Conservation (phyloP, 2,329 filamentous ascomycete genomes). For the Fusarium subtropicale region DNA sequence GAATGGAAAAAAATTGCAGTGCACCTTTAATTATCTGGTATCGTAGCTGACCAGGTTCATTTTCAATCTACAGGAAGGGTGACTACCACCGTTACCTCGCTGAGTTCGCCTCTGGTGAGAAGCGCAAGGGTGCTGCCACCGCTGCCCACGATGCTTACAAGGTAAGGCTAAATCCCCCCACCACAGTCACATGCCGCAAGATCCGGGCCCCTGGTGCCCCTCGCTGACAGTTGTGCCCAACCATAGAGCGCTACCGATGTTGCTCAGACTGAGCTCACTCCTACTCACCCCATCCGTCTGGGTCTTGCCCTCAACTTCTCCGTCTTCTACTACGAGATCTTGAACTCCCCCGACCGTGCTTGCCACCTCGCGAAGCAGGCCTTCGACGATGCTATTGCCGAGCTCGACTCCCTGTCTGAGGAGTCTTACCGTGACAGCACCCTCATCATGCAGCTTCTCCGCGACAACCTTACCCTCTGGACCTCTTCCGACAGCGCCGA, state of each 20-base stretch:
- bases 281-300: conserved; percentile 97
- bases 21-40: conserved; percentile 6
- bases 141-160: conserved; percentile 97
- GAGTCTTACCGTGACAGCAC: conserved; percentile 99
- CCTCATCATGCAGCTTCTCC: conserved; percentile 97
- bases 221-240: conserved; percentile 86
- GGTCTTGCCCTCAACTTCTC: conserved; percentile 99
- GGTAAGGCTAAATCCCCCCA: conserved; percentile 64
- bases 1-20: neutral
- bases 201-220: conserved; percentile 51
- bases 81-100: conserved; percentile 97
- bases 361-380: conserved; percentile 99
- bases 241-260: conserved; percentile 99
- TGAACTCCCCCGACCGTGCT: conserved; percentile 97
- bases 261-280: conserved; percentile 96
- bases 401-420: conserved; percentile 96
- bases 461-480: conserved; percentile 98
- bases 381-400: conserved; percentile 97
- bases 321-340: conserved; percentile 99
- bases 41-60: conserved; percentile 24
- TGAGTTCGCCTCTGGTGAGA: conserved; percentile 92
- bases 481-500: conserved; percentile 92
- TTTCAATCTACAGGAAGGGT: conserved; percentile 75
- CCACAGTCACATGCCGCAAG: conserved; percentile 45
- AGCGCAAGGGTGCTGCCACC: conserved; percentile 88